A percentile compares a stretch with the other conserved stretches of the same genome.
These are phyloP conservation scores for Kuraishia piskuri DNA, from an alignment of 805 yeast species.

Conservation along the genomic window DNA sequence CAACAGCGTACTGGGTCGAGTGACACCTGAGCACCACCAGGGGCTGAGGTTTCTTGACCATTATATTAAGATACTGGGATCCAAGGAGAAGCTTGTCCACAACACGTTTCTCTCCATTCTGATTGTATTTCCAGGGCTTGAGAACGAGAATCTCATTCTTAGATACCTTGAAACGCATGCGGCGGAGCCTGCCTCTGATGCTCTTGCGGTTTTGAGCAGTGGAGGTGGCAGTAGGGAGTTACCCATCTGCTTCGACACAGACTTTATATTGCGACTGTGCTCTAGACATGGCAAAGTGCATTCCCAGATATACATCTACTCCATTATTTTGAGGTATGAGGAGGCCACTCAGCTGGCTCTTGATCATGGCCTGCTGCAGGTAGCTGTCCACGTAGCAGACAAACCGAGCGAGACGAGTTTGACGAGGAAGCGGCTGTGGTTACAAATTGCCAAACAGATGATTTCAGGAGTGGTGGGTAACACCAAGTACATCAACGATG, in stretches of 20 bases:
- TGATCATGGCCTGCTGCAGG: conserved; percentile 44
- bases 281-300: conserved; percentile 46
- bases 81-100: conserved; percentile 43
- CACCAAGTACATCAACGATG: conserved; percentile 15
- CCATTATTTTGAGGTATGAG: conserved; percentile 60
- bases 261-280: conserved; percentile 69
- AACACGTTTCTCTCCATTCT: conserved; percentile 65
- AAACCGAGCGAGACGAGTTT: conserved; percentile 25
- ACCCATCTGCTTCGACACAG: conserved; percentile 49
- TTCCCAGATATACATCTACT: conserved; percentile 67
- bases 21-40: conserved; percentile 43
- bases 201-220: background rate
- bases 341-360: conserved; percentile 77
- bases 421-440: conserved; percentile 64
- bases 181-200: conserved; percentile 5
- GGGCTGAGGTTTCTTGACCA: conserved; percentile 57
- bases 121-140: conserved; percentile 35
- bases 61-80: conserved; percentile 36
- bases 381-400: conserved; percentile 48
- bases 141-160: conserved; percentile 38
- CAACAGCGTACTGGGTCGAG: conserved; percentile 29
- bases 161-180: conserved; percentile 32
- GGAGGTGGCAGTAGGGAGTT: conserved; percentile 10
- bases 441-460: conserved; percentile 49
- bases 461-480: conserved; percentile 23